phyloP scores from a whole-genome alignment of 495 filamentous ascomycete genomes.

The Hypoxylon trugodes region DNA sequence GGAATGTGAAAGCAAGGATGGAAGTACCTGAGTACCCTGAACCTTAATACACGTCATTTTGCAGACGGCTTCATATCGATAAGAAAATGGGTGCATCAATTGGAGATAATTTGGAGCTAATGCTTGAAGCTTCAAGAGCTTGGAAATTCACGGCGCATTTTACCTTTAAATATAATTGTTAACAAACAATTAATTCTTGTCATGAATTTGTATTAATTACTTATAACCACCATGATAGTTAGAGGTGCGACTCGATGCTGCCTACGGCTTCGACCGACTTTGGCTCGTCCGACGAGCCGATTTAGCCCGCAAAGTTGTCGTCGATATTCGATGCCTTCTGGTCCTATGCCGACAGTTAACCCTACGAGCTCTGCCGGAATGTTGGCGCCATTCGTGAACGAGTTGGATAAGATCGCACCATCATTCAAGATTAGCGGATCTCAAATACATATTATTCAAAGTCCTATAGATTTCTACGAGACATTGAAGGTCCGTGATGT shows the following conservation, averaged over 20 bases:
- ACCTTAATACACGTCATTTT: constrained; percentile 5
- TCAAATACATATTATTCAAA: constrained; percentile 80
- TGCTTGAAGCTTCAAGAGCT: neutral
- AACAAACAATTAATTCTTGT: neutral
- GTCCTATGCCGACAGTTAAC: constrained; percentile 36
- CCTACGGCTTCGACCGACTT: constrained; percentile 40
- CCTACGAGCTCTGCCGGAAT: constrained; percentile 49
- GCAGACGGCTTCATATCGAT: constrained; percentile 18
- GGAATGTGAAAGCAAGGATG: too few relatives aligned
- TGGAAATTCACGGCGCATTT: neutral
- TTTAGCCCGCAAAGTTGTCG: constrained; percentile 46
- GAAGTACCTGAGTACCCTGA: neutral
- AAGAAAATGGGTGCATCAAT: too few relatives aligned
- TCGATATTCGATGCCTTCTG: constrained; percentile 53
- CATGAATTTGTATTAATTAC: neutral
- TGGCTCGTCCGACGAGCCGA: constrained; percentile 24
- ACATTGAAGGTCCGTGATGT: constrained; percentile 75
- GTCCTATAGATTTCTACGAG: constrained; percentile 85
- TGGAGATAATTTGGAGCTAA: neutral
- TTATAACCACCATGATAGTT: constrained; percentile 34
- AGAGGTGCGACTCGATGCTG: constrained; percentile 39
- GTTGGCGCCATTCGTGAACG: constrained; percentile 73
- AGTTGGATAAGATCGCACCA: constrained; percentile 89
- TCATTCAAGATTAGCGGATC: constrained; percentile 85
- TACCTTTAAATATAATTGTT: neutral